Evolutionary conservation across 106 monocot genomes (phyloP).

Genomic region (Dendrobium chrysotoxum): DNA sequence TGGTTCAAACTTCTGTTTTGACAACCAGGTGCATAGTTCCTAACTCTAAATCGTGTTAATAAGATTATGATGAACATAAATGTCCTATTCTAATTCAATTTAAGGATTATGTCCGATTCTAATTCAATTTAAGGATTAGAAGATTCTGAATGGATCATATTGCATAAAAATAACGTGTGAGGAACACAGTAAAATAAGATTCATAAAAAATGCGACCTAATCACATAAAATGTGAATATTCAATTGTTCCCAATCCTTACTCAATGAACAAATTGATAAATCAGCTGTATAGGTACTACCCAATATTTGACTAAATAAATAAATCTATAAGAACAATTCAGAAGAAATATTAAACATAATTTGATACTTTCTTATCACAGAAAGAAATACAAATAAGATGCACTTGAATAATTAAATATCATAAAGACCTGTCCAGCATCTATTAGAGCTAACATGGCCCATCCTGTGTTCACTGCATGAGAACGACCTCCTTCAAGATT

Average conservation of each 20-base stretch:
- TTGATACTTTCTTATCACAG: not conserved
- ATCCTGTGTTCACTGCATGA: conserved; percentile 10
- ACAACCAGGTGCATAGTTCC: too few relatives aligned
- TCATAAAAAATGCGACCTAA: not conserved
- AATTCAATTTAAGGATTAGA: too few relatives aligned
- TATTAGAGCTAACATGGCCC: conserved; percentile 11
- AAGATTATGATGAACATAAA: too few relatives aligned
- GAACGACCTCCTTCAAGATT: not conserved
- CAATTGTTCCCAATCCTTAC: not conserved
- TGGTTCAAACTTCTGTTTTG: too few relatives aligned
- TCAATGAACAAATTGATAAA: not conserved
- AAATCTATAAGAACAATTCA: not conserved
- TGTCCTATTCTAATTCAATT: too few relatives aligned
- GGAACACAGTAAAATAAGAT: not conserved
- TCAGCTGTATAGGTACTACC: not conserved
- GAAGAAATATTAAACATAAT: not conserved
- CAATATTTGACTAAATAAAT: not conserved
- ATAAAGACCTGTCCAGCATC: conserved; percentile 5
- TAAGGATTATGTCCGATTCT: too few relatives aligned
- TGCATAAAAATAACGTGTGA: too few relatives aligned
- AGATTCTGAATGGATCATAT: too few relatives aligned
- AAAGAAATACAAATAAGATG: not conserved
- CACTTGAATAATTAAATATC: not conserved
- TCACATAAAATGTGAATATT: not conserved
- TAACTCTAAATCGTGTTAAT: too few relatives aligned